Base-by-base conservation (phyloP, 2,329 filamentous ascomycete genomes). In the Scedosporium apiospermum region DNA sequence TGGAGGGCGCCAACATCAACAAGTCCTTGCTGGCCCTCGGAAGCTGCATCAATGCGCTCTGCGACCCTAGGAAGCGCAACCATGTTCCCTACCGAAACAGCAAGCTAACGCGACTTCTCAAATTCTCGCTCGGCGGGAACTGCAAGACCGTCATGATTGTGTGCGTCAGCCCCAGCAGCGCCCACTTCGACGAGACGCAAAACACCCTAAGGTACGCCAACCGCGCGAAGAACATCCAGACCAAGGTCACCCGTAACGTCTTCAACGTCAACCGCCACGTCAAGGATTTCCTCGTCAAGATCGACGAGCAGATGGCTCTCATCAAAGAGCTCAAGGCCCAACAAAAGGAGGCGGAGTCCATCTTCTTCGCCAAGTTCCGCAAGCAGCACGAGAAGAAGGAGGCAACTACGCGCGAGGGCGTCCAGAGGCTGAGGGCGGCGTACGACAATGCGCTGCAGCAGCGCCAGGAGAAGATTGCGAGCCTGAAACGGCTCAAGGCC, bases 71-170 rank as follows among this genome's bases (percentile, higher is more conserved):
- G 60, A 96, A 95, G 77, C 88, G 86, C 67, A 95, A 96, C 67
- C 95, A 99, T 74, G 90, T 99, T 14, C 95, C 95, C 0, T 99
- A 99, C 77, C 87, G 95, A 69, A 98, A 99, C 77, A 98, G 93
- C 66, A 99, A 98, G 71, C 87, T 99, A 62, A 99, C 95, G 0
- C 88, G 95, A 61, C 81, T 99, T 4, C 84, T 99, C 62, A 99
- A 99, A 71, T 99, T 99, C 76, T 96, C 93, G 0, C 84, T 99
- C 0, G 95, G 95, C 34, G 95, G 95, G 3, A 99, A 99, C 75
- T 99, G 95, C 82, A 96, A 93, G 76, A 99, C 95, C 0, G 95
- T 99, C 73, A 99, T 99, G 95, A 98, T 99, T 73, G 95, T 99
- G 27, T 99, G 95, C 70, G 91, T 99, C 62, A 97, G 93, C 68